These are phyloP conservation scores for Boehmeria nivea DNA, from an alignment of 306 rosid genomes.

Conservation along the genomic window DNA sequence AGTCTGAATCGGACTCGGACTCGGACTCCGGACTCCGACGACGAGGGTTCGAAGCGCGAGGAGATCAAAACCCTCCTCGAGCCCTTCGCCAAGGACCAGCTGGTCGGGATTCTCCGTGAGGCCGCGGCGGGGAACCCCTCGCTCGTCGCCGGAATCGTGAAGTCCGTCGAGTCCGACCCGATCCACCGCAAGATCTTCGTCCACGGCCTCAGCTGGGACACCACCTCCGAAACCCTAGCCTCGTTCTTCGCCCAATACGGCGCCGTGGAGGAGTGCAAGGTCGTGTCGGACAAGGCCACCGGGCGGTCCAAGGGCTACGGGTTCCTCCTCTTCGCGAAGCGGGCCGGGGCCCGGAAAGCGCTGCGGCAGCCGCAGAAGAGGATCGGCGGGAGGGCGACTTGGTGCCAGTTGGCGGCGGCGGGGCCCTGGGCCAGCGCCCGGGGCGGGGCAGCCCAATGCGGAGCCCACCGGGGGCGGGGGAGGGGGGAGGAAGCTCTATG, in stretches of 20 bases:
- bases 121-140: conserved; percentile 63
- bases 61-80: conserved; percentile 64
- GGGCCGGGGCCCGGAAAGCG: conserved; percentile 71
- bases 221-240: conserved; percentile 58
- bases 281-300: conserved; percentile 79
- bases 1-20: not conserved
- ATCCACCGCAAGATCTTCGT: conserved; percentile 78
- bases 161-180: conserved; percentile 68
- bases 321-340: conserved; percentile 67
- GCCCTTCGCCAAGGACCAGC: conserved; percentile 70
- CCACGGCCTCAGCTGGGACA: conserved; percentile 93
- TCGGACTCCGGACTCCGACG: conserved; percentile 35
- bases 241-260: conserved; percentile 62
- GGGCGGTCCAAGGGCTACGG: conserved; percentile 96
- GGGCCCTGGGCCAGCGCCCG: conserved; percentile 51
- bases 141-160: conserved; percentile 63
- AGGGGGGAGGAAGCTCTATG: conserved; percentile 64
- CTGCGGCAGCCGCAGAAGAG: conserved; percentile 85
- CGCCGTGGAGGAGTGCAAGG: conserved; percentile 87
- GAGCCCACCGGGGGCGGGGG: conserved; percentile 13
- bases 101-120: conserved; percentile 42
- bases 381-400: conserved; percentile 79
- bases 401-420: conserved; percentile 79
- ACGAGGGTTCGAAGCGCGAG: conserved; percentile 45
- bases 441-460: not conserved